Percentiles rank a stretch among this genome's conserved stretches.
Evolutionary conservation across 495 filamentous ascomycete genomes (phyloP).

Genomic region (Hypoxylon perforatum): DNA sequence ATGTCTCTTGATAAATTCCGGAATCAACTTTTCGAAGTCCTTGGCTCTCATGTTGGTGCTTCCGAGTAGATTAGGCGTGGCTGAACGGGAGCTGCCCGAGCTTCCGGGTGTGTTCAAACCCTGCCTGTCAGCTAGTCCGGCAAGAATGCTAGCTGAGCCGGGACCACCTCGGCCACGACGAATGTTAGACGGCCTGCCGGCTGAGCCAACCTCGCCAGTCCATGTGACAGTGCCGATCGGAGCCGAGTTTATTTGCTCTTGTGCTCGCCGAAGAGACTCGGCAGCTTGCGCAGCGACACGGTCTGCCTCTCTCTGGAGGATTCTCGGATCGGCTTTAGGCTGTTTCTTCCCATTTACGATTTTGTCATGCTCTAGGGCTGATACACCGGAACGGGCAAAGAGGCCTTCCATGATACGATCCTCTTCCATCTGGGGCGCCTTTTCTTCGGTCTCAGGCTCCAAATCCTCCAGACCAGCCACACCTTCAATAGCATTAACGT

Average conservation of each 20-base stretch:
- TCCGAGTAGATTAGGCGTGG: slow-evolving; percentile 35
- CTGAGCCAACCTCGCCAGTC: slow-evolving; percentile 85
- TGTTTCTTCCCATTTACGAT: slow-evolving; percentile 76
- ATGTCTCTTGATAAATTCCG: slow-evolving; percentile 75
- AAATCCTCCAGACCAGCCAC: slow-evolving; percentile 53
- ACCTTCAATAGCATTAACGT: slow-evolving; percentile 50
- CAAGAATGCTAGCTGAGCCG: slow-evolving; percentile 67
- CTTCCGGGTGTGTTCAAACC: slow-evolving; percentile 47
- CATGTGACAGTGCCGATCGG: slow-evolving; percentile 91
- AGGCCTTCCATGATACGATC: slow-evolving; percentile 85
- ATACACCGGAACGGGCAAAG: slow-evolving; percentile 84
- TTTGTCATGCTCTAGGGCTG: slow-evolving; percentile 86
- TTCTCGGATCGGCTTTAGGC: slow-evolving; percentile 72
- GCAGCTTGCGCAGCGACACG: slow-evolving; percentile 82
- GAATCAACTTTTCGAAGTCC: slow-evolving; percentile 79
- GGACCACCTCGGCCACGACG: slow-evolving; percentile 54
- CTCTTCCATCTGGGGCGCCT: slow-evolving; percentile 52
- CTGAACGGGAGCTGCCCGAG: slow-evolving; percentile 50
- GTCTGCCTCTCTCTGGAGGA: slow-evolving; percentile 84
- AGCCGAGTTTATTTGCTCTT: slow-evolving; percentile 73
- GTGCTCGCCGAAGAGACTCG: slow-evolving; percentile 75
- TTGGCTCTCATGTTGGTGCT: slow-evolving; percentile 46
- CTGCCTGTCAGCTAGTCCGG: slow-evolving; percentile 68
- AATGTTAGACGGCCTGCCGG: slow-evolving; percentile 64
- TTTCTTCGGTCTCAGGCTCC: slow-evolving; percentile 50